Conservation (phyloP, 2,329 filamentous ascomycete species). For the Blumeriella jaapii region DNA sequence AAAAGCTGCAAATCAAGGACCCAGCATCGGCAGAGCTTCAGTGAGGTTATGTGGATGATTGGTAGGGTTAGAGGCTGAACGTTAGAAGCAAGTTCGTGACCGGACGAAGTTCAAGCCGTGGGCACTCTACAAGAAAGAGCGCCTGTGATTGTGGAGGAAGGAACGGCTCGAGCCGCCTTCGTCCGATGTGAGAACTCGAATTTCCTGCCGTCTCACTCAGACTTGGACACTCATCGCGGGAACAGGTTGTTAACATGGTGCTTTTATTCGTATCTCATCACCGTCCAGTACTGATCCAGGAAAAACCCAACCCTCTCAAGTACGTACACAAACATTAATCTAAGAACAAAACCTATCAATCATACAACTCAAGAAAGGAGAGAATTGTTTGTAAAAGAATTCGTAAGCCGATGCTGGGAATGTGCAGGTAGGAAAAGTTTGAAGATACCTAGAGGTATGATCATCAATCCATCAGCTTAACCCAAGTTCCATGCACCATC, state of each 20-base stretch:
- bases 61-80: not conserved
- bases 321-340: conserved; percentile 8
- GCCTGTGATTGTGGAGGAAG: too few relatives aligned
- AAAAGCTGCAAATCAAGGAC: not conserved
- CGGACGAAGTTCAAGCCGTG: too few relatives aligned
- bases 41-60: not conserved
- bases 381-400: conserved; percentile 5
- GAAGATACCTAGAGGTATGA: not conserved
- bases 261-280: conserved; percentile 1
- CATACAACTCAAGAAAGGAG: conserved; percentile 7
- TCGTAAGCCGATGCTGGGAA: conserved; percentile 4
- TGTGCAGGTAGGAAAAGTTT: conserved; percentile 4
- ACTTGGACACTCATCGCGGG: too few relatives aligned
- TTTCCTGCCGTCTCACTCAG: too few relatives aligned
- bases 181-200: too few relatives aligned
- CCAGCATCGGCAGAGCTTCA: conserved; percentile 2
- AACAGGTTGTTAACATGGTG: not conserved
- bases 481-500: conserved; percentile 7
- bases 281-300: not conserved
- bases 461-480: conserved; percentile 8
- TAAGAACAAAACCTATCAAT: not conserved
- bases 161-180: too few relatives aligned
- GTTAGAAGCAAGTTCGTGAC: not conserved
- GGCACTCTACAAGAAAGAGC: not conserved
- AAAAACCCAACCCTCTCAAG: conserved; percentile 3